Base-by-base conservation (phyloP, 73 alveolate genomes). In the Paramecium caudatum region DNA sequence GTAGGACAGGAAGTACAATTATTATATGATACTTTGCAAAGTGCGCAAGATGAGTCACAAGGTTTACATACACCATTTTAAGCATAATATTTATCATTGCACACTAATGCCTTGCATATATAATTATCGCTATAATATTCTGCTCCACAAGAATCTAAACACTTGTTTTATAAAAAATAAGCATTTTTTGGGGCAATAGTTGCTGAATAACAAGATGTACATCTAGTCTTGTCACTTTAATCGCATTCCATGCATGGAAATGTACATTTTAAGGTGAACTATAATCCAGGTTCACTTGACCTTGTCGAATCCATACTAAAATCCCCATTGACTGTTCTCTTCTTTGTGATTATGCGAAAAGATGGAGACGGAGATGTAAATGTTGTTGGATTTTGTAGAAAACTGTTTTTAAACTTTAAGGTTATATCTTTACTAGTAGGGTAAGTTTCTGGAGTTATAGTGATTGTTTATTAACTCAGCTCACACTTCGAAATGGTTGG, bases 1-100 rank as follows among this genome's bases (percentile, higher is more conserved):
- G 69, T 21, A 9, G 39, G 39, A 74, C 88, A 74, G 8, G 88
- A 74, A 15, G 68, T 41, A 15, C 88, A 74, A 25, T 30, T 65
- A n/a, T 46, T 65, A 33, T 49, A 32, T 65, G 32, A n/a, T 17
- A 16, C 49, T 13, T 32, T 16, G 34, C 83, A 65, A 33, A 49
- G 27, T 25, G 27, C 17, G 30, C 83, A 65, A 13, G 13, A 32
- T 30, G 13, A 8, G 15, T 33, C 39, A 33, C 83, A 65, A 33
- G 3, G 3, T 65, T 46, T 65, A 9, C 83, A 65, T 65, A 65
- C 17, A 33, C 83, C 83, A 33, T 65, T 33, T 3, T 3, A 36
- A 65, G 27, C 83, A 65, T 25, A 65, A 32, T 65, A 65, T 13
- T 12, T 65, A 9, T 36, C 49, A 33, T 6, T 13, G 15, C 83